Evolutionary conservation across 2,329 filamentous ascomycete species (phyloP).

Genomic region (Ceratocystiopsis sp.): DNA sequence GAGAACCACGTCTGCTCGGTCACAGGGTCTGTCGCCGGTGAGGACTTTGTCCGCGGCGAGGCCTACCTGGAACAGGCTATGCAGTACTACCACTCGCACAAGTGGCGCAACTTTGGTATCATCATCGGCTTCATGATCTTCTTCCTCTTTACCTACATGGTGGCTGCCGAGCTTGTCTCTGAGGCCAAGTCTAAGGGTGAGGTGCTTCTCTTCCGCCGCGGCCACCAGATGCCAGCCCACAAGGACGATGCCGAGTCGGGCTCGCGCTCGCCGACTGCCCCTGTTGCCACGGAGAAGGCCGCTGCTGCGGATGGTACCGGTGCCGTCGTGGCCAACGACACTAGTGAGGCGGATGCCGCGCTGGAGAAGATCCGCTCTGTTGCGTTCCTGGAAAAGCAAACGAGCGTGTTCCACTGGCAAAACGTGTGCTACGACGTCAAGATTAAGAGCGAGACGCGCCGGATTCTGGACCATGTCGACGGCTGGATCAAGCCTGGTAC

Average conservation of each 20-base stretch:
- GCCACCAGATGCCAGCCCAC: conserved; percentile 41
- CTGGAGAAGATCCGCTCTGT: conserved; percentile 9
- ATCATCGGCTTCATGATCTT: conserved; percentile 47
- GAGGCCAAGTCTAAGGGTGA: conserved; percentile 59
- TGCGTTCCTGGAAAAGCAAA: conserved; percentile 37
- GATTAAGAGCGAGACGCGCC: conserved; percentile 60
- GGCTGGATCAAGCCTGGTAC: conserved; percentile 92
- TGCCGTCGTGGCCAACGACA: background rate
- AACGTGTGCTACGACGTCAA: conserved; percentile 63
- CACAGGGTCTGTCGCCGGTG: conserved; percentile 39
- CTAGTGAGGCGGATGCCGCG: conserved; percentile 13
- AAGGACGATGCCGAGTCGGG: conserved; percentile 43
- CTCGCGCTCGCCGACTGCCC: conserved; percentile 23
- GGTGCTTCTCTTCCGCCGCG: conserved; percentile 56
- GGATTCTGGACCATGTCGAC: conserved; percentile 74
- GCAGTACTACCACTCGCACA: conserved; percentile 37
- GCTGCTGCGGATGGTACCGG: background rate
- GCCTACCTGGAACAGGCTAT: conserved; percentile 37
- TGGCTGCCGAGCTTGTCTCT: conserved; percentile 48
- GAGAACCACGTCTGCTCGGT: conserved; percentile 37
- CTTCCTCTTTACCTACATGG: conserved; percentile 43
- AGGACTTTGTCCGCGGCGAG: conserved; percentile 36
- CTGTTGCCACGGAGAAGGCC: background rate
- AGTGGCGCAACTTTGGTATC: conserved; percentile 58
- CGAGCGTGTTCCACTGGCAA: conserved; percentile 76